Percentiles rank a stretch among this genome's conserved stretches.
phyloP scores from a whole-genome alignment of 2,329 filamentous ascomycete genomes.

The Clarireedia monteithiana region DNA sequence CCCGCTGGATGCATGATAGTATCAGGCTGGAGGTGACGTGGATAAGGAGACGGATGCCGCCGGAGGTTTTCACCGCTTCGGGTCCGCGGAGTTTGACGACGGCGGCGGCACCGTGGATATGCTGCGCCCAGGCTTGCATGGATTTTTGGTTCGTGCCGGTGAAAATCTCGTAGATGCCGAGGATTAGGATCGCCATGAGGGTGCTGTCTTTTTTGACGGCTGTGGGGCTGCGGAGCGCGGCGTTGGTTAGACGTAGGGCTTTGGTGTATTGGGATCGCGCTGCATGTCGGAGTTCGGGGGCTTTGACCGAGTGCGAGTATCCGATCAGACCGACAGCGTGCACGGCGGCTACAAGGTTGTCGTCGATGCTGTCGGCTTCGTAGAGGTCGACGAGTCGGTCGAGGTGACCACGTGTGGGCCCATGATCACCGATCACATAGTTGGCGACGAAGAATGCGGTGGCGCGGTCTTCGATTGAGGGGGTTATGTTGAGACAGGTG shows the following conservation, averaged over 20 bases:
- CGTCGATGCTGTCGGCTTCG: constrained; percentile 33
- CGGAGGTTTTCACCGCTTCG: constrained; percentile 38
- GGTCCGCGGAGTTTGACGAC: constrained; percentile 43
- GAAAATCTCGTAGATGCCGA: constrained; percentile 48
- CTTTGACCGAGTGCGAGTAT: constrained; percentile 34
- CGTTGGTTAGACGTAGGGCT: constrained; percentile 43
- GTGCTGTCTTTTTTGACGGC: constrained; percentile 45
- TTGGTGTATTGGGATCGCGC: constrained; percentile 44
- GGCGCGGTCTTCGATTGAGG: constrained; percentile 24
- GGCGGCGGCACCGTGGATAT: constrained; percentile 44
- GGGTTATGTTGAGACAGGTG: constrained; percentile 24
- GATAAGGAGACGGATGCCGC: constrained; percentile 44
- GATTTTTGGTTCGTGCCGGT: constrained; percentile 40
- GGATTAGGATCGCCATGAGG: constrained; percentile 45
- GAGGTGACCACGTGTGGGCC: constrained; percentile 41
- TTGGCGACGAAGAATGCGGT: constrained; percentile 22
- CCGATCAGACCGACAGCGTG: constrained; percentile 47
- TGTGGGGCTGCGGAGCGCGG: constrained; percentile 38
- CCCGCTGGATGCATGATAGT: constrained; percentile 44
- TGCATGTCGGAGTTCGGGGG: constrained; percentile 36
- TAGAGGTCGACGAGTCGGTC: constrained; percentile 46
- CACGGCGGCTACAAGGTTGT: constrained; percentile 42
- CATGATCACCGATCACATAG: constrained; percentile 28
- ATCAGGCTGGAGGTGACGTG: constrained; percentile 45
- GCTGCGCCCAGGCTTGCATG: constrained; percentile 44